phyloP scores from a whole-genome alignment of 1,284 basidiomycete genomes.

The Ceratobasidium sp. region DNA sequence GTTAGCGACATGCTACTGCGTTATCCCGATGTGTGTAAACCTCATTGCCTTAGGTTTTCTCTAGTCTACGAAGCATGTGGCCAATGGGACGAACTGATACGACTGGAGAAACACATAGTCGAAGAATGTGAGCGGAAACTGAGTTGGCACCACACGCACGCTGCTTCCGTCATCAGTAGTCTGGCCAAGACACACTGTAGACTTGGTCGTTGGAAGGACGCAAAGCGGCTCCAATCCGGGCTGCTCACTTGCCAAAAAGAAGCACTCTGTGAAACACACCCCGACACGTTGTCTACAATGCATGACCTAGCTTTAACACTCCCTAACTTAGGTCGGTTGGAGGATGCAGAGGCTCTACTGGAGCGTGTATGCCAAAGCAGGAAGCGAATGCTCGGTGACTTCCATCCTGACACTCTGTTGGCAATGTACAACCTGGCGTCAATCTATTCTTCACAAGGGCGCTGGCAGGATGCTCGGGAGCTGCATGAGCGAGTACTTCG shows the following conservation, averaged over 20 bases:
- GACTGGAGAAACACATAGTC: background rate
- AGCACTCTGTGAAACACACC: slow-evolving; percentile 1
- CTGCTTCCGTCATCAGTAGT: background rate
- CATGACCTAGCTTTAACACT: slow-evolving; percentile 1
- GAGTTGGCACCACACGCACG: slow-evolving; percentile 1
- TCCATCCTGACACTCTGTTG: background rate
- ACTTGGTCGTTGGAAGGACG: background rate
- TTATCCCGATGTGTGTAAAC: too few relatives aligned
- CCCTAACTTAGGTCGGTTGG: slow-evolving; percentile 1
- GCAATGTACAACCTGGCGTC: background rate
- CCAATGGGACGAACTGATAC: too few relatives aligned
- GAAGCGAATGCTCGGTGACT: background rate
- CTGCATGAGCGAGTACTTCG: background rate
- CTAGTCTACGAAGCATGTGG: too few relatives aligned
- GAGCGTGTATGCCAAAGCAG: background rate
- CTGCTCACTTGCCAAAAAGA: background rate
- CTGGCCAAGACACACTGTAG: background rate
- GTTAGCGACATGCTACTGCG: too few relatives aligned
- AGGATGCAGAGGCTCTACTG: slow-evolving; percentile 20
- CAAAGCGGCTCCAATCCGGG: background rate
- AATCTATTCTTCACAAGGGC: background rate
- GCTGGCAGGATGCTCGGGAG: slow-evolving; percentile 5
- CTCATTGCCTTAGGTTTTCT: too few relatives aligned
- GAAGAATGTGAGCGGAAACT: background rate
- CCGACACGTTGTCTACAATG: slow-evolving; percentile 3